Evolutionary conservation across 176 grass and related monocot genomes (phyloP).

Genomic region (Oryza longistaminata): DNA sequence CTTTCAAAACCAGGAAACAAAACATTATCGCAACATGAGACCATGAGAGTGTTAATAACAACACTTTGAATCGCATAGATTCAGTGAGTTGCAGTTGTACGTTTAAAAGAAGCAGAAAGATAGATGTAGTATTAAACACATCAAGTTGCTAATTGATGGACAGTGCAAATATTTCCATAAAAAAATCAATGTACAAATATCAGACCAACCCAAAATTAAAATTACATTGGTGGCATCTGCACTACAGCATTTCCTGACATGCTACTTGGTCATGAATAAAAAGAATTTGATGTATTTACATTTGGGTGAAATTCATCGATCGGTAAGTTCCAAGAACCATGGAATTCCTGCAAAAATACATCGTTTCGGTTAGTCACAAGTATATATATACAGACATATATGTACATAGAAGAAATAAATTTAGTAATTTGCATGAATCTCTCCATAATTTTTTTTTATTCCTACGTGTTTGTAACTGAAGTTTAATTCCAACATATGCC

Average conservation of each 20-base stretch:
- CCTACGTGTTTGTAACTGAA: too few relatives aligned
- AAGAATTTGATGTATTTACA: background rate
- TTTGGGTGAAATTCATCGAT: background rate
- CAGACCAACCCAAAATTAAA: background rate
- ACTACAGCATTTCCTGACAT: background rate
- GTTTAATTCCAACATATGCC: too few relatives aligned
- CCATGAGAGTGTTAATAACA: background rate
- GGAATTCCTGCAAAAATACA: background rate
- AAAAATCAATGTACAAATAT: background rate
- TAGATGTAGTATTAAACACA: background rate
- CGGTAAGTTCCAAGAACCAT: background rate
- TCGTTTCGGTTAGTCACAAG: background rate
- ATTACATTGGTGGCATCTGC: background rate
- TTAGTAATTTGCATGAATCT: too few relatives aligned
- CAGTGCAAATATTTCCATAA: too few relatives aligned
- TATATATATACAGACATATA: background rate
- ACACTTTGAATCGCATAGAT: background rate
- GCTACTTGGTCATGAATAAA: background rate
- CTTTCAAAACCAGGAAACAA: too few relatives aligned
- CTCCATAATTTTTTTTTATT: too few relatives aligned
- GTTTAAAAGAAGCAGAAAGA: background rate
- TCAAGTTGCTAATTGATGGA: too few relatives aligned
- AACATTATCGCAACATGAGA: too few relatives aligned
- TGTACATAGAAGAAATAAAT: too few relatives aligned
- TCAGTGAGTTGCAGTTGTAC: background rate